Percentiles rank a stretch among this genome's conserved stretches.
Evolutionary conservation across 352 stramenopile genomes (phyloP).

Genomic region (Phytophthora melonis): DNA sequence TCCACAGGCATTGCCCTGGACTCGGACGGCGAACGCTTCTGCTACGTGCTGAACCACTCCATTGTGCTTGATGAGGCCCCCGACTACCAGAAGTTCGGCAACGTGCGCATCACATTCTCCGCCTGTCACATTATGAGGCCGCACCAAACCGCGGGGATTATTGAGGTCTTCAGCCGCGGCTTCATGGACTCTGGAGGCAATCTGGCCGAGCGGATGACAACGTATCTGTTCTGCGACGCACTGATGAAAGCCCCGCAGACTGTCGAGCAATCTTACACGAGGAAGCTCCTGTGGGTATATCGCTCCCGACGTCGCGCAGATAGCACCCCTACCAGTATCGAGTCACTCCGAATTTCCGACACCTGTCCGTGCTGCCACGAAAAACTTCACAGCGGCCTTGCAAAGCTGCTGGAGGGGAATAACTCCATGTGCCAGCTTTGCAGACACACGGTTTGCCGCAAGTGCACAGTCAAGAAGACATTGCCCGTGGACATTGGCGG

Average conservation of each 20-base stretch:
- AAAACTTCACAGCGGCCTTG: constrained; percentile 31
- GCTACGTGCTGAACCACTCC: constrained; percentile 48
- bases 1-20: constrained; percentile 56
- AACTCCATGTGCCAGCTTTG: constrained; percentile 44
- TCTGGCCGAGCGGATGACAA: constrained; percentile 30
- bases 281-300: constrained; percentile 59
- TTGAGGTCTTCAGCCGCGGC: constrained; percentile 54
- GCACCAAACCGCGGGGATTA: constrained; percentile 29
- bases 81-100: constrained; percentile 34
- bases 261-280: constrained; percentile 58
- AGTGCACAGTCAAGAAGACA: constrained; percentile 58
- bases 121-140: constrained; percentile 50
- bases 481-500: constrained; percentile 23
- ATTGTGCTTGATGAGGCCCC: constrained; percentile 42
- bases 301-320: constrained; percentile 6
- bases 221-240: constrained; percentile 46
- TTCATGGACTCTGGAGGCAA: constrained; percentile 42
- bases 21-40: constrained; percentile 36
- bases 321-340: neutral
- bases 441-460: constrained; percentile 42
- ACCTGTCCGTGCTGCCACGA: constrained; percentile 41
- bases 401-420: constrained; percentile 29
- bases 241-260: constrained; percentile 45
- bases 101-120: constrained; percentile 38
- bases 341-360: constrained; percentile 20